These are phyloP conservation scores for Bryoglossum gracile DNA, from an alignment of 495 filamentous ascomycete genomes.

Conservation along the genomic window DNA sequence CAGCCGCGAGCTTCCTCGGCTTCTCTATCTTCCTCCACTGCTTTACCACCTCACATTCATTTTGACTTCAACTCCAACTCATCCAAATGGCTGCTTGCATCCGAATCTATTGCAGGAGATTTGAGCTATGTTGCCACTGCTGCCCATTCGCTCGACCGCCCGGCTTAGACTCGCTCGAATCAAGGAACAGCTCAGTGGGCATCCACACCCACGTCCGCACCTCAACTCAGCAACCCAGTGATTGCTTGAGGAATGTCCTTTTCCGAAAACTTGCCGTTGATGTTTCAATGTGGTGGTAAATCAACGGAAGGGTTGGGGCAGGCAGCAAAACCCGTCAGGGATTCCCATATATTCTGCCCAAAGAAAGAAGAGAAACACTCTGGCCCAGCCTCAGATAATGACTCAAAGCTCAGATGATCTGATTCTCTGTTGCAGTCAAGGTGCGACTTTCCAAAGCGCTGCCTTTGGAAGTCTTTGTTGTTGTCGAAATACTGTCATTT, in stretches of 20 bases:
- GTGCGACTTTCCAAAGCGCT: constrained; percentile 1
- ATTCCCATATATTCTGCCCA: neutral
- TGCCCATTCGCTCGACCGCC: neutral
- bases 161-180: neutral
- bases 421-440: neutral
- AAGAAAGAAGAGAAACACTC: neutral
- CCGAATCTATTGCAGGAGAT: neutral
- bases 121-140: neutral
- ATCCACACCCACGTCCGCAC: neutral
- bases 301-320: neutral
- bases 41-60: neutral
- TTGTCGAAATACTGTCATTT: neutral
- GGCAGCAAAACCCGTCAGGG: neutral
- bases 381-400: neutral
- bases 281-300: constrained; percentile 1
- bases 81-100: too few relatives aligned
- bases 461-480: constrained; percentile 6
- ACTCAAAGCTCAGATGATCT: constrained; percentile 12
- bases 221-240: too few relatives aligned
- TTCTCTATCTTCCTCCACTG: neutral
- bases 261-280: constrained; percentile 1
- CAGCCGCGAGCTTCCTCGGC: neutral
- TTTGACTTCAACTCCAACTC: neutral
- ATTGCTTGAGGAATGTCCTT: constrained; percentile 6
- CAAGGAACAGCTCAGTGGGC: too few relatives aligned